Evolutionary conservation across 345 rosid genomes (phyloP), one percentile per base, ranked within the genome.

Genomic region (Syzygium jambos): DNA sequence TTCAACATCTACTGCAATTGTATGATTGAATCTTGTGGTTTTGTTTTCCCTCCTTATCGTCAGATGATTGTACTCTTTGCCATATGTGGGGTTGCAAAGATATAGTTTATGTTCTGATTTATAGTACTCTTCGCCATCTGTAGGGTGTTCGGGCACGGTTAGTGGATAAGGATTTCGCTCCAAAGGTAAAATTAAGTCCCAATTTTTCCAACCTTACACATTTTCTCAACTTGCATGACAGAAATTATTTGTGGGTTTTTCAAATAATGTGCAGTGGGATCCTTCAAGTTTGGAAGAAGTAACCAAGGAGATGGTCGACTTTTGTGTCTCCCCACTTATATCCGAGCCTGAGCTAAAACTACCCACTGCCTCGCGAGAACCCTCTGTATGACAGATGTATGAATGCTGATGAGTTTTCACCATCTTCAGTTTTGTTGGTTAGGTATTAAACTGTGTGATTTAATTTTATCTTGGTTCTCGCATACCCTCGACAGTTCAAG

Each of bases 141-240:
- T 77, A 95, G 99, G 99, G 97, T 87, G 92, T 95, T 68, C 93
- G 96, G 16, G 96, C 99, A 51, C 92, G 94, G 34, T 89, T 96
- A 78, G 92, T 96, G 86, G 98, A 96, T 85, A 96, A 92, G 89
- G 98, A 98, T 89, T 98, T 95, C 90, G 92, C 98, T 90, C 99
- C 99, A 78, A 95, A 96, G 99, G 98, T 96, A 61, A 51, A 12
- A 27, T 12, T 12, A 6, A 61, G 34, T 59, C 9, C 3, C 2
- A 27, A 2, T 11, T 27, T 59, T 59, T 59, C 17, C 68, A 27
- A 12, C 17, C 17, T 27, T 2, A 22, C 21, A 1, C 34, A 23
- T 46, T 11, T 5, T 49, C 9, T 82, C 52, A 11, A 11, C 34
- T 82, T 25, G 6, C 19, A 1, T 14, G 52, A 43, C 17, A 27